These are phyloP conservation scores for Chrysoporthe austroafricana DNA, from an alignment of 2,329 filamentous ascomycete species.

Conservation along the genomic window DNA sequence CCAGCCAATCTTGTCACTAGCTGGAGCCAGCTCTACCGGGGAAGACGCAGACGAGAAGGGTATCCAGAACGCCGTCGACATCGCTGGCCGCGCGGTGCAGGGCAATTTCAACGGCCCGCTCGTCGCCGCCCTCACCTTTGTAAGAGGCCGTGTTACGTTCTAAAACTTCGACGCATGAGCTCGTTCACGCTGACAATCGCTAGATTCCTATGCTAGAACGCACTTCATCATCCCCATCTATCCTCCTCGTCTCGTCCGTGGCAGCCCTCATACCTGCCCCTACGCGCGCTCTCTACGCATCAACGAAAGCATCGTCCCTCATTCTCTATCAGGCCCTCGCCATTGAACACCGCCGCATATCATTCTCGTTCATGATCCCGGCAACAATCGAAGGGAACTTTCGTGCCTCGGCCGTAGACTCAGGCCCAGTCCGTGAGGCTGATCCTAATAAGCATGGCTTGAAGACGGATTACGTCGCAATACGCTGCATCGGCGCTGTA, in stretches of 20 bases:
- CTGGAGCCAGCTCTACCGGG: slow-evolving; percentile 28
- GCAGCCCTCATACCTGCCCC: slow-evolving; percentile 39
- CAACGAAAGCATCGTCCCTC: slow-evolving; percentile 40
- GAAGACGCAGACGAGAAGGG: slow-evolving; percentile 32
- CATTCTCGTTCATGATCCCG: slow-evolving; percentile 38
- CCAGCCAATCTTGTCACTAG: slow-evolving; percentile 38
- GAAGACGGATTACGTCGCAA: slow-evolving; percentile 37
- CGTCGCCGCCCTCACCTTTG: slow-evolving; percentile 36
- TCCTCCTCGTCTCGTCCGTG: slow-evolving; percentile 26
- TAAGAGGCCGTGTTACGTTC: slow-evolving; percentile 6
- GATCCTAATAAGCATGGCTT: slow-evolving; percentile 38
- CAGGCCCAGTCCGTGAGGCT: slow-evolving; percentile 31
- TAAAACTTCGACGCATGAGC: background rate
- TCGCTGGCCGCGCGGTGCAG: slow-evolving; percentile 34
- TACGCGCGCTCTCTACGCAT: slow-evolving; percentile 39
- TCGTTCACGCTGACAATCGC: background rate
- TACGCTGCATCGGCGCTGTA: slow-evolving; percentile 36
- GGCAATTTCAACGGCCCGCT: slow-evolving; percentile 40
- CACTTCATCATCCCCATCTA: slow-evolving; percentile 33
- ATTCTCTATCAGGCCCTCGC: slow-evolving; percentile 40
- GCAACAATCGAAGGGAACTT: slow-evolving; percentile 42
- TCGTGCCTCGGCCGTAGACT: slow-evolving; percentile 40
- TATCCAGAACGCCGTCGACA: slow-evolving; percentile 34
- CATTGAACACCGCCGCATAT: slow-evolving; percentile 39
- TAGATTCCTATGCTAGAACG: slow-evolving; percentile 38